These are phyloP conservation scores for Sporothrix phasma DNA, from an alignment of 2,329 filamentous ascomycete genomes.

Conservation along the genomic window DNA sequence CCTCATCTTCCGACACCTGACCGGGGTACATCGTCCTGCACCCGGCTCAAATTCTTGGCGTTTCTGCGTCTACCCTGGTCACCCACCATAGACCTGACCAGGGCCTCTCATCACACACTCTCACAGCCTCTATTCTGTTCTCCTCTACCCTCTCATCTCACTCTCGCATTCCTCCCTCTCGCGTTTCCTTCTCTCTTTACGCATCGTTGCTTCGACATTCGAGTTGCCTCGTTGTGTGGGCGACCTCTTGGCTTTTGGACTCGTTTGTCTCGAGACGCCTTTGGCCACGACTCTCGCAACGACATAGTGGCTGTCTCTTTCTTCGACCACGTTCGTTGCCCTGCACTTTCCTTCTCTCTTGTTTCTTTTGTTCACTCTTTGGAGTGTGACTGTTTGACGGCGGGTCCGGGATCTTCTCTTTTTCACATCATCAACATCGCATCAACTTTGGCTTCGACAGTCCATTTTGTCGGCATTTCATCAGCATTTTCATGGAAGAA, in stretches of 20 bases:
- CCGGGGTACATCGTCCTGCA: neutral
- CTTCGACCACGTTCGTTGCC: too few species aligned
- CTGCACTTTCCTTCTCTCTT: neutral
- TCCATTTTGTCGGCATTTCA: conserved; percentile 9
- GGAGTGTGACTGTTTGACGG: conserved; percentile 18
- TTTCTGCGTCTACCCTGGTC: conserved; percentile 1
- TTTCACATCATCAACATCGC: conserved; percentile 15
- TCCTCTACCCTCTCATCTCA: neutral
- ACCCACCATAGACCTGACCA: neutral
- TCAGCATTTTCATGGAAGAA: conserved; percentile 7
- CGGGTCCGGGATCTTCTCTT: conserved; percentile 19
- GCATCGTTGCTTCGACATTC: conserved; percentile 1
- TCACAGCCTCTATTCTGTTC: neutral
- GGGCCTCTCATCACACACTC: neutral
- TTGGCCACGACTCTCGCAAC: too few species aligned
- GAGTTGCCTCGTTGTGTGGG: neutral
- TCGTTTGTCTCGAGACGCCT: neutral
- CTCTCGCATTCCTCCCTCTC: neutral
- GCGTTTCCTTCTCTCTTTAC: neutral
- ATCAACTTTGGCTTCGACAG: neutral
- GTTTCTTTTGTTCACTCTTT: neutral
- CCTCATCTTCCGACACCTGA: neutral
- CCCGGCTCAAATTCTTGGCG: conserved; percentile 1
- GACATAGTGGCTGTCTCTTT: neutral
- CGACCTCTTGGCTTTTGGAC: neutral